Conservation (phyloP, 495 filamentous ascomycete genomes). For the Corynascus novoguineensis region DNA sequence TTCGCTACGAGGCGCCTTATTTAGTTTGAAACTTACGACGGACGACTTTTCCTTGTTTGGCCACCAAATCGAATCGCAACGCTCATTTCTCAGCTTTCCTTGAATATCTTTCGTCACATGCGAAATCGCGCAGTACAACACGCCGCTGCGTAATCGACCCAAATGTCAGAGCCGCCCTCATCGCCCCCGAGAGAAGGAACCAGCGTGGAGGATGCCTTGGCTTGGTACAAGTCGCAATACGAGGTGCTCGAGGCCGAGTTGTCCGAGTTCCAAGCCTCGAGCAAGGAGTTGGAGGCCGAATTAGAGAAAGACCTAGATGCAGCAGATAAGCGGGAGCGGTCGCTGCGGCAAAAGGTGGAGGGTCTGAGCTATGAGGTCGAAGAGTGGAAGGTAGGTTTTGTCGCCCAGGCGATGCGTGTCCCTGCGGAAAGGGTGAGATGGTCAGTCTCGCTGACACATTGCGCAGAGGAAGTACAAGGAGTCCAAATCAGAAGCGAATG, state of each 20-base stretch:
- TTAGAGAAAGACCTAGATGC: conserved; percentile 95
- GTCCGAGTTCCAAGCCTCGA: conserved; percentile 89
- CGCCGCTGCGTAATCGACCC: conserved; percentile 20
- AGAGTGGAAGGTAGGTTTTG: conserved; percentile 84
- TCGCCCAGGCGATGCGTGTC: not conserved
- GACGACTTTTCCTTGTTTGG: conserved; percentile 16
- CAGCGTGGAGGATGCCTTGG: conserved; percentile 64
- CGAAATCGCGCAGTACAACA: conserved; percentile 15
- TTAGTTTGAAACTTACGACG: conserved; percentile 12
- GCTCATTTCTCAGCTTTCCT: conserved; percentile 11
- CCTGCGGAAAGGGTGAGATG: not conserved
- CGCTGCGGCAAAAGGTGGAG: conserved; percentile 81
- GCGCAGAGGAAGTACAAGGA: conserved; percentile 90
- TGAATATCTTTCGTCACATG: conserved; percentile 23
- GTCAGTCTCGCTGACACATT: conserved; percentile 18
- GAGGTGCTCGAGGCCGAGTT: conserved; percentile 87
- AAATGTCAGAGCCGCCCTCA: conserved; percentile 60
- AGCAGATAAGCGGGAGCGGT: conserved; percentile 85
- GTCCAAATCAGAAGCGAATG: conserved; percentile 76
- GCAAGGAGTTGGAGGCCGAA: conserved; percentile 88
- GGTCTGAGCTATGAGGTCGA: conserved; percentile 80
- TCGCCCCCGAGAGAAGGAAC: conserved; percentile 54
- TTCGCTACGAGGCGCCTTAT: no score
- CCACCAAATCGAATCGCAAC: conserved; percentile 17
- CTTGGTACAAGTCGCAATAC: conserved; percentile 95